phyloP scores from a whole-genome alignment of 352 stramenopile species.

The Globisporangium nagaii region DNA sequence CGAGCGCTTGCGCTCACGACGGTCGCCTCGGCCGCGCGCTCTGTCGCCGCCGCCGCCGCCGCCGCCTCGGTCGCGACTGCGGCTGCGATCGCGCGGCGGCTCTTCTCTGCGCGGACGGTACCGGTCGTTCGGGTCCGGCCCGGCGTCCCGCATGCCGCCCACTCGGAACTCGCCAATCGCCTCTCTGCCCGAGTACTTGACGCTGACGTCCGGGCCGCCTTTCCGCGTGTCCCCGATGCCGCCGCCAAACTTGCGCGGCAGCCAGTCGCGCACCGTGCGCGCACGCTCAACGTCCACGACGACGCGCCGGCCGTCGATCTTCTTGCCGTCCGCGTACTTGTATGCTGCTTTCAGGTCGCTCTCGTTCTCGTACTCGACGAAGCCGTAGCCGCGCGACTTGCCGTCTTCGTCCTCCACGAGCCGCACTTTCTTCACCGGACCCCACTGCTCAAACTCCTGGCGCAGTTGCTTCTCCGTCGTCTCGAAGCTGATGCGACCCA shows the following conservation, averaged over 20 bases:
- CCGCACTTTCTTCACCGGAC: slow-evolving; percentile 84
- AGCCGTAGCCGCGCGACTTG: slow-evolving; percentile 94
- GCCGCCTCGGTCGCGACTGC: slow-evolving; percentile 35
- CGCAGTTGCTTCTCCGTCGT: slow-evolving; percentile 97
- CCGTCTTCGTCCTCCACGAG: slow-evolving; percentile 85
- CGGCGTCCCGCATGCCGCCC: slow-evolving; percentile 24
- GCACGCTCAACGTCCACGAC: slow-evolving; percentile 98
- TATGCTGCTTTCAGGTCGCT: slow-evolving; percentile 95
- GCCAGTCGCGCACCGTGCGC: slow-evolving; percentile 96
- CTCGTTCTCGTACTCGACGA: slow-evolving; percentile 99
- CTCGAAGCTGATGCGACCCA: slow-evolving; percentile 96
- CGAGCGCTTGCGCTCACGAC: slow-evolving; percentile 24
- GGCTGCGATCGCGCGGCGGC: slow-evolving; percentile 14
- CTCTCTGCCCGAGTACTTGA: slow-evolving; percentile 77
- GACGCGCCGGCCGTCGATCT: slow-evolving; percentile 94
- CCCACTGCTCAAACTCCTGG: slow-evolving; percentile 95
- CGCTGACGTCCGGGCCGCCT: slow-evolving; percentile 69
- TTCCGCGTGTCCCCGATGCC: slow-evolving; percentile 90
- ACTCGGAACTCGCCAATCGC: slow-evolving; percentile 17
- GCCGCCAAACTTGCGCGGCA: slow-evolving; percentile 91
- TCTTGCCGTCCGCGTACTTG: slow-evolving; percentile 93
- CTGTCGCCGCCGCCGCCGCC: slow-evolving; percentile 12
- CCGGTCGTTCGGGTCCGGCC: slow-evolving; percentile 21
- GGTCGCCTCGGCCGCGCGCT: slow-evolving; percentile 5
- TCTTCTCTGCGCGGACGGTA: slow-evolving; percentile 20